Conservation (phyloP, 164 flowering plant species). For the Brasenia schreberi region DNA sequence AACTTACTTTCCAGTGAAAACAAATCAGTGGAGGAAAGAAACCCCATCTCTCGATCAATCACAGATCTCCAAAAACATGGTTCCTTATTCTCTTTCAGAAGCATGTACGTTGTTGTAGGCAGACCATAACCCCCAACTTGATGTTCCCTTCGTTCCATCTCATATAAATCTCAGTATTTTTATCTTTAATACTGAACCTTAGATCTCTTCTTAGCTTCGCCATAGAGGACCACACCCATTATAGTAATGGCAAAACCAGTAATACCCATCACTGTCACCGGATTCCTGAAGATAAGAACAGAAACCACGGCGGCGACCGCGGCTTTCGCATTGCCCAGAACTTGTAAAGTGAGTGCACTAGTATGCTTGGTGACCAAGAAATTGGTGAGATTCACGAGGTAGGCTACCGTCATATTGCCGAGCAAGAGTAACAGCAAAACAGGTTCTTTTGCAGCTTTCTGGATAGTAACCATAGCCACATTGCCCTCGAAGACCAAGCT, state of each 20-base stretch:
- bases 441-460: slow-evolving; percentile 42
- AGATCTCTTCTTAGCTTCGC: slow-evolving; percentile 85
- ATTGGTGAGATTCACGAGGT: slow-evolving; percentile 86
- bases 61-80: background rate
- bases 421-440: slow-evolving; percentile 48
- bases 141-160: no score
- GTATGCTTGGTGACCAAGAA: slow-evolving; percentile 94
- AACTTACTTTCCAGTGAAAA: background rate
- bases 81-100: background rate
- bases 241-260: slow-evolving; percentile 79
- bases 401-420: slow-evolving; percentile 88
- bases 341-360: slow-evolving; percentile 86
- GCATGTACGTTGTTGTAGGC: no score
- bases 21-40: background rate
- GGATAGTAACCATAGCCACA: slow-evolving; percentile 40
- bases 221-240: slow-evolving; percentile 92
- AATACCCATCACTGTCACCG: slow-evolving; percentile 91
- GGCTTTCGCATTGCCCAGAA: slow-evolving; percentile 89
- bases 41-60: background rate
- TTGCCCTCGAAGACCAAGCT: slow-evolving; percentile 77
- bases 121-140: no score
- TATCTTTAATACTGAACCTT: slow-evolving; percentile 11
- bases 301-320: slow-evolving; percentile 95
- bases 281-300: slow-evolving; percentile 81
- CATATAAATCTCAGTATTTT: no score